Percentiles rank a stretch among this genome's conserved stretches.
Conservation (phyloP, 257 asterid genomes). For the Capsicum baccatum region DNA sequence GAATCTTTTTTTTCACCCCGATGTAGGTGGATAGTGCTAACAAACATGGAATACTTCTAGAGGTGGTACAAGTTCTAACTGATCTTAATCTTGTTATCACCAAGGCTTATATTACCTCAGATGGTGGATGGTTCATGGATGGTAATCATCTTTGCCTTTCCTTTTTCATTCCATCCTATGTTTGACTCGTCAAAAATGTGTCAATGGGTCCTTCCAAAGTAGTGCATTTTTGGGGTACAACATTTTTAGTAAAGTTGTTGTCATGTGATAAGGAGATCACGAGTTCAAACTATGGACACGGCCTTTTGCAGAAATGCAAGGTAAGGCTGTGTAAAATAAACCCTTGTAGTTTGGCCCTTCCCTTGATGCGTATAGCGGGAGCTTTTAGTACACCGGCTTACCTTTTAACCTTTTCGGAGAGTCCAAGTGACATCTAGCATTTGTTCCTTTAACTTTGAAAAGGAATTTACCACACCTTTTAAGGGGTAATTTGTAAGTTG, state of each 20-base stretch:
- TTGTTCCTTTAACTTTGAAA: not conserved
- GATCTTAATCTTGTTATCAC: conserved; percentile 40
- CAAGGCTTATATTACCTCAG: conserved; percentile 40
- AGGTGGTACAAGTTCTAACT: conserved; percentile 40
- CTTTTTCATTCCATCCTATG: not conserved
- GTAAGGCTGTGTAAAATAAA: no score
- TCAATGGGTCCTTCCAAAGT: not conserved
- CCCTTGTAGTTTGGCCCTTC: no score
- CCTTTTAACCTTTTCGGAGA: not conserved
- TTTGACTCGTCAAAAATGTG: not conserved
- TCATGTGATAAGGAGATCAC: no score
- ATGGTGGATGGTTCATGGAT: conserved; percentile 48
- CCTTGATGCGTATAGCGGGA: no score
- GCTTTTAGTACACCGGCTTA: no score
- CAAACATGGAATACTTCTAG: conserved; percentile 41
- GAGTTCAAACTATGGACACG: no score
- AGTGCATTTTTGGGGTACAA: not conserved
- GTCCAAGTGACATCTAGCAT: not conserved
- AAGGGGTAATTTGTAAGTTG: not conserved
- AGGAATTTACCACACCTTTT: not conserved
- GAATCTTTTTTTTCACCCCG: not conserved
- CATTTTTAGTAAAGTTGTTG: no score
- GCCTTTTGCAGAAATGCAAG: no score
- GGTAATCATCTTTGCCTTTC: conserved; percentile 30
- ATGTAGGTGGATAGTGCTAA: conserved; percentile 44